These are phyloP conservation scores for Stagonosporopsis rhizophila DNA, from an alignment of 2,329 filamentous ascomycete genomes.

Conservation along the genomic window DNA sequence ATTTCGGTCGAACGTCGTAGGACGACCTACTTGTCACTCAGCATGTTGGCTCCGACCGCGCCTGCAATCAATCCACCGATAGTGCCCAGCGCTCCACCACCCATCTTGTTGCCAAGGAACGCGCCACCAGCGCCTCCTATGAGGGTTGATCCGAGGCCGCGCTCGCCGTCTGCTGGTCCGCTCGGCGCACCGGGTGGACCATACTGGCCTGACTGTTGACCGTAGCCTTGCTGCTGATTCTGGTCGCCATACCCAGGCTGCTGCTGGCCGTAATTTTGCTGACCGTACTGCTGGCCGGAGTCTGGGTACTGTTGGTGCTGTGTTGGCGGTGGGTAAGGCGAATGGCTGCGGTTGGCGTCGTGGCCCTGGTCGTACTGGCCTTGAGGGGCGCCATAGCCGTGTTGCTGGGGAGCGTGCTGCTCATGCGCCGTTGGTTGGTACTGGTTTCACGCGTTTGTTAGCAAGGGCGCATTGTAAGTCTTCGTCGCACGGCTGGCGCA, in stretches of 20 bases:
- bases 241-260: conserved; percentile 36
- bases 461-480: conserved; percentile 2
- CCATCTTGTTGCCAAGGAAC: conserved; percentile 62
- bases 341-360: conserved; percentile 46
- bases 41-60: conserved; percentile 62
- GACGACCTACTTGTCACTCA: conserved; percentile 53
- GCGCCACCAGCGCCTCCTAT: conserved; percentile 63
- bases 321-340: conserved; percentile 44
- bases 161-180: conserved; percentile 56
- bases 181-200: conserved; percentile 49
- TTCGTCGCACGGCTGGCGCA: conserved; percentile 21
- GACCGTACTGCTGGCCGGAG: conserved; percentile 31
- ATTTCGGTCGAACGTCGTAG: neutral
- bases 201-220: conserved; percentile 38
- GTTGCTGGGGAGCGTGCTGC: conserved; percentile 24
- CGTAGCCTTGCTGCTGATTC: conserved; percentile 39
- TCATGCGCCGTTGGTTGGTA: conserved; percentile 41
- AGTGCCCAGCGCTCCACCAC: conserved; percentile 60
- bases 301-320: conserved; percentile 37
- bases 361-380: conserved; percentile 43
- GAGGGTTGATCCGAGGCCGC: conserved; percentile 63
- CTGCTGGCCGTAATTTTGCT: conserved; percentile 27
- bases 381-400: conserved; percentile 40
- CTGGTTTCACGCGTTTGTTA: conserved; percentile 32
- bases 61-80: conserved; percentile 61